A percentile compares a stretch with the other conserved stretches of the same genome.
These are phyloP conservation scores for Neoboletus subvelutipes DNA, from an alignment of 768 basidiomycete genomes.

Conservation along the genomic window DNA sequence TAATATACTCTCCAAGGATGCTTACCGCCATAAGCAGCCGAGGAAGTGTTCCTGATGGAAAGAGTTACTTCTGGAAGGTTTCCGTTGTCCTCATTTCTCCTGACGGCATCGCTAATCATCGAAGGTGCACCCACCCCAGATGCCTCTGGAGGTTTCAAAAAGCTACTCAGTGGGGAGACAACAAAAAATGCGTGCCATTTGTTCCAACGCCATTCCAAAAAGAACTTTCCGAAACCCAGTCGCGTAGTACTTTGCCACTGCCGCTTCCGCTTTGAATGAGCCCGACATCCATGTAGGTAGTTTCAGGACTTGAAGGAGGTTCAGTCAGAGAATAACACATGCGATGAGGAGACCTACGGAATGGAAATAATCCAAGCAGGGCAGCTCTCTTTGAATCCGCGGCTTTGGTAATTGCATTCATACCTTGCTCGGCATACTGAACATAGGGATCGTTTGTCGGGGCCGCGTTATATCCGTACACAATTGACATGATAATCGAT, in stretches of 20 bases:
- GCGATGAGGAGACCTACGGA: conserved; percentile 18
- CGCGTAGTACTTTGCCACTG: conserved; percentile 10
- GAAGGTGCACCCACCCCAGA: conserved; percentile 18
- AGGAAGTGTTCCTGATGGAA: conserved; percentile 21
- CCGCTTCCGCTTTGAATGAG: conserved; percentile 23
- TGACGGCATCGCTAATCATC: conserved; percentile 22
- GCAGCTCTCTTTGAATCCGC: conserved; percentile 20
- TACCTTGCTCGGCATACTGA: conserved; percentile 17
- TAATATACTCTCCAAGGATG: neutral
- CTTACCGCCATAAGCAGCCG: conserved; percentile 26
- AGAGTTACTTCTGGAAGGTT: conserved; percentile 20
- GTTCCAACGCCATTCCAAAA: conserved; percentile 24
- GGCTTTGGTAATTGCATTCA: conserved; percentile 17
- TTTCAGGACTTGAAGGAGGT: conserved; percentile 16
- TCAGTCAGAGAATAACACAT: neutral
- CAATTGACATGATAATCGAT: conserved; percentile 28
- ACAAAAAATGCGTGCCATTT: conserved; percentile 16
- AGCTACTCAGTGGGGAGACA: neutral
- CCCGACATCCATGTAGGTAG: conserved; percentile 29
- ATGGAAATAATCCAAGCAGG: conserved; percentile 26
- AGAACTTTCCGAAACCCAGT: conserved; percentile 21
- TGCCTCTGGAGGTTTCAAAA: conserved; percentile 10
- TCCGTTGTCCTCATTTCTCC: conserved; percentile 19
- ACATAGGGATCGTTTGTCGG: conserved; percentile 24
- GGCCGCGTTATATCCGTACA: conserved; percentile 25